phyloP scores from a whole-genome alignment of 306 rosid genomes.

The Lathyrus tuberosus region DNA sequence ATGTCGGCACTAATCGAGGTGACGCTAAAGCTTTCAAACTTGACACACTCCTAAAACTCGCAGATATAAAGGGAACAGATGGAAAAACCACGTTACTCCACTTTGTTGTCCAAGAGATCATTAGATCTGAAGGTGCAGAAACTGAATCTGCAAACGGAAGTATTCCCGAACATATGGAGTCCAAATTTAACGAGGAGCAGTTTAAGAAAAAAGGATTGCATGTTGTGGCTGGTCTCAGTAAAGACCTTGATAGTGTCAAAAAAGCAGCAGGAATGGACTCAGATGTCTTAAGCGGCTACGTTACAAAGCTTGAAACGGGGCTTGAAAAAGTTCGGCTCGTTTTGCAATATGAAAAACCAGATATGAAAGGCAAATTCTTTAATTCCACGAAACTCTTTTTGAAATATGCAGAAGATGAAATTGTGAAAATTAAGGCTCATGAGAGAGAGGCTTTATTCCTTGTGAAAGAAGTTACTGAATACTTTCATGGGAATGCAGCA shows the following conservation, averaged over 20 bases:
- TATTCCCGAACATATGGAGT: constrained; percentile 47
- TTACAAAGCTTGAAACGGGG: constrained; percentile 90
- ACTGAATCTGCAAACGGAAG: constrained; percentile 60
- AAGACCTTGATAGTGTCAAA: constrained; percentile 80
- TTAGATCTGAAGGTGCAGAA: constrained; percentile 78
- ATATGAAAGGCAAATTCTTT: constrained; percentile 68
- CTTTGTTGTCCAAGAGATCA: constrained; percentile 98
- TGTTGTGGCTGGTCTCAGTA: constrained; percentile 87
- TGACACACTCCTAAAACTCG: constrained; percentile 89
- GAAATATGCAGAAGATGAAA: constrained; percentile 82
- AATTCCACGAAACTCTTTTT: constrained; percentile 73
- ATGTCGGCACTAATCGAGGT: constrained; percentile 94
- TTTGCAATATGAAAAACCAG: constrained; percentile 75
- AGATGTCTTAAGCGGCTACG: constrained; percentile 85
- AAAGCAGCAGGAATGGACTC: constrained; percentile 99
- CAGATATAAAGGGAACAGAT: constrained; percentile 94
- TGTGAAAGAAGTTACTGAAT: constrained; percentile 88
- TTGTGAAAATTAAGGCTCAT: constrained; percentile 64
- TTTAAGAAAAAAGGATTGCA: constrained; percentile 86
- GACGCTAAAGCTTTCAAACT: constrained; percentile 95
- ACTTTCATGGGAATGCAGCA: constrained; percentile 84
- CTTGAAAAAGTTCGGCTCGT: constrained; percentile 81
- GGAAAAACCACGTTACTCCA: constrained; percentile 96
- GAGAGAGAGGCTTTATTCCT: constrained; percentile 76
- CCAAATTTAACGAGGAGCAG: constrained; percentile 63